phyloP scores from a whole-genome alignment of 192 early-diverging fungal species.

The Podila epigama region DNA sequence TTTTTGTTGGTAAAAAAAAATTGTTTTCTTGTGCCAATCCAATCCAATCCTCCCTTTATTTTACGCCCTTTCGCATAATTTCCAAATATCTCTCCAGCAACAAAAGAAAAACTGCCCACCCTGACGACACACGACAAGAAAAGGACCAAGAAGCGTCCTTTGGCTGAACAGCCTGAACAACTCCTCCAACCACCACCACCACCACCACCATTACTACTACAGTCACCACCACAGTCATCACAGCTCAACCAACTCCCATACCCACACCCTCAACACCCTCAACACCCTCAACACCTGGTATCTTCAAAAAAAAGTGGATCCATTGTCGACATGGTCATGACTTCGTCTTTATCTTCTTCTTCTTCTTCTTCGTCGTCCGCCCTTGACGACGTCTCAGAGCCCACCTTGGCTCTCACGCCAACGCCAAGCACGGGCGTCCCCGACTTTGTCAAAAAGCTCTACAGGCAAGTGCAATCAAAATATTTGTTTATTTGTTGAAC shows the following conservation, averaged over 20 bases:
- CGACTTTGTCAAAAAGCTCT: conserved; percentile 61
- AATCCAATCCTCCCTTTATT: background rate
- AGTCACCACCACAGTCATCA: background rate
- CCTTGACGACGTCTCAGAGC: conserved; percentile 16
- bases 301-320: no score
- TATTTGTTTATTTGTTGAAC: background rate
- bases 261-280: no score
- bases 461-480: conserved; percentile 21
- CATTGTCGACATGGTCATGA: conserved; percentile 20
- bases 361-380: background rate
- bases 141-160: conserved; percentile 42
- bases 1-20: no score
- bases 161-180: conserved; percentile 12
- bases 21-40: no score
- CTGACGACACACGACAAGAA: conserved; percentile 46
- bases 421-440: conserved; percentile 40
- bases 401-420: background rate
- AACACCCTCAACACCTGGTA: no score
- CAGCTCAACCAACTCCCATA: background rate
- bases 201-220: background rate
- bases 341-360: background rate
- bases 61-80: no score
- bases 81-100: no score
- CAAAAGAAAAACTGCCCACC: conserved; percentile 14
- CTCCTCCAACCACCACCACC: background rate